Evolutionary conservation across 805 yeast genomes (phyloP).

Genomic region (Geotrichum ghanense): DNA sequence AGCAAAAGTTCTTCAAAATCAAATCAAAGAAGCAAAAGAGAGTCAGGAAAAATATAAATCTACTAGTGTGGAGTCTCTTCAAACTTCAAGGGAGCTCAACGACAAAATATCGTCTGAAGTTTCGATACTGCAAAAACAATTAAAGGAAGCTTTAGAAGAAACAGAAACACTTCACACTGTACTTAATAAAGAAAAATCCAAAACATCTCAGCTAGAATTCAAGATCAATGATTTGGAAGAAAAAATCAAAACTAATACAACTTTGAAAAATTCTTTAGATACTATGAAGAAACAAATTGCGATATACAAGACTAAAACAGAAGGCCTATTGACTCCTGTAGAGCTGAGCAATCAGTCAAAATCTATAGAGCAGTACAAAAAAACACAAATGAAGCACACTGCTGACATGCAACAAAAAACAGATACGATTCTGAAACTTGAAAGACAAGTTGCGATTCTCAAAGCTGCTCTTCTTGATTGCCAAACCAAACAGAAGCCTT

Average conservation of each 20-base stretch:
- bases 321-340: background rate
- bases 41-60: constrained; percentile 20
- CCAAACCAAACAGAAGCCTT: background rate
- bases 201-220: background rate
- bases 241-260: constrained; percentile 1
- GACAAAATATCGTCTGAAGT: constrained; percentile 10
- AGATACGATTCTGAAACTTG: background rate
- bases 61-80: constrained; percentile 26
- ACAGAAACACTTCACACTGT: constrained; percentile 21
- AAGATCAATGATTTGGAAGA: constrained; percentile 17
- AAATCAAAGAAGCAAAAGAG: constrained; percentile 23
- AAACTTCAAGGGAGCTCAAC: constrained; percentile 23
- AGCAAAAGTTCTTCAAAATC: constrained; percentile 22
- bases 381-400: constrained; percentile 1
- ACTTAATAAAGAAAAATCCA: background rate
- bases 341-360: background rate
- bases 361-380: background rate
- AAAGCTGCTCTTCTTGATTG: background rate
- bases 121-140: constrained; percentile 12
- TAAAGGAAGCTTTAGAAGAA: constrained; percentile 21
- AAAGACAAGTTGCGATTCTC: background rate
- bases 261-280: constrained; percentile 8
- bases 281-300: constrained; percentile 8
- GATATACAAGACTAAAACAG: background rate
- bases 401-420: background rate